phyloP scores from a whole-genome alignment of 192 early-diverging fungal species.

The Funneliformis mosseae region DNA sequence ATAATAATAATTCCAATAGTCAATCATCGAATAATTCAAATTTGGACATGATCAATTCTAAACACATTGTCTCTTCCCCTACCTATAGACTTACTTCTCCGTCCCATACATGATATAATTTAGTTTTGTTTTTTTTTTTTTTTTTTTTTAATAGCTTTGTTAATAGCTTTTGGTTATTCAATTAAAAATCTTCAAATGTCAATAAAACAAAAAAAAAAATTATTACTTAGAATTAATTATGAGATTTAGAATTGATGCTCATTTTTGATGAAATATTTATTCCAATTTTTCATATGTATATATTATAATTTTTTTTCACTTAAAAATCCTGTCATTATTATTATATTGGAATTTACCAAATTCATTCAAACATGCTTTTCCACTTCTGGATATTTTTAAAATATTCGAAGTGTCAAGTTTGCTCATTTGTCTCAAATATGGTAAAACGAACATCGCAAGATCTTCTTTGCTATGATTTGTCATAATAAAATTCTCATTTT shows the following conservation, averaged over 20 bases:
- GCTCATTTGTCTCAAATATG: not conserved
- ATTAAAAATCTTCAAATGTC: no score
- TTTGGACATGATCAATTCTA: no score
- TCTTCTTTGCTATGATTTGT: not conserved
- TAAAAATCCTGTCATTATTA: not conserved
- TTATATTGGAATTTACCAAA: not conserved
- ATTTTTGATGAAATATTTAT: no score
- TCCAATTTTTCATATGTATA: no score
- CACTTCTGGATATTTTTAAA: not conserved
- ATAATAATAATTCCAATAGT: not conserved
- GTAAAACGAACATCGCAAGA: not conserved
- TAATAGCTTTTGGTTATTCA: no score
- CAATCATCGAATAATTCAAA: not conserved
- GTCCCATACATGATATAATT: no score
- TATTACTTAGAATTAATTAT: no score
- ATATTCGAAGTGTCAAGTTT: not conserved
- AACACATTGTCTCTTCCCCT: not conserved
- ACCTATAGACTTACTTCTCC: not conserved
- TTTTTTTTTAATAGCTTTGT: no score
- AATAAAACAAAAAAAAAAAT: no score
- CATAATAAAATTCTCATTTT: not conserved
- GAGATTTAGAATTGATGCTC: no score
- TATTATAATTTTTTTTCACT: no score
- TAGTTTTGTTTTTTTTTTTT: no score
- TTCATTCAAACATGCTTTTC: not conserved